phyloP scores from a whole-genome alignment of 1,284 basidiomycete species.

The Meripilus lineatus region DNA sequence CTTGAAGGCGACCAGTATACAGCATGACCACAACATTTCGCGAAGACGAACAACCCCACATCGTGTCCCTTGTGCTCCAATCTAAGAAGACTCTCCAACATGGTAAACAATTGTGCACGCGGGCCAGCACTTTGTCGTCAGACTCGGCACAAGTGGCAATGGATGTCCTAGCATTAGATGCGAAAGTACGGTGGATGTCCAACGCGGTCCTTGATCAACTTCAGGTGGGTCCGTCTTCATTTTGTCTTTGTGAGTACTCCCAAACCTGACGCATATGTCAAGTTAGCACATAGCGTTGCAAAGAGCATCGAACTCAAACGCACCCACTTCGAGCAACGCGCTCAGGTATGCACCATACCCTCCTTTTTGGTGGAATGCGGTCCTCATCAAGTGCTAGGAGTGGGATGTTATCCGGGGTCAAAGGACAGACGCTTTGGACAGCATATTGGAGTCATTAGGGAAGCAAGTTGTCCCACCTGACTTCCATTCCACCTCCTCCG shows the following conservation, averaged over 20 bases:
- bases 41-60: constrained; percentile 33
- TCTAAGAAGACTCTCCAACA: constrained; percentile 77
- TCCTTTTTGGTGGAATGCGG: neutral
- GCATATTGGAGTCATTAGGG: constrained; percentile 65
- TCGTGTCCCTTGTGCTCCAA: constrained; percentile 69
- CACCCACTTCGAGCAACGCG: constrained; percentile 48
- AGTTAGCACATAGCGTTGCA: constrained; percentile 69
- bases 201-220: constrained; percentile 71
- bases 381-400: constrained; percentile 36
- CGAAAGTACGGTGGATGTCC: constrained; percentile 70
- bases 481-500: constrained; percentile 60
- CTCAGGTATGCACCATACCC: constrained; percentile 43
- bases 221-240: constrained; percentile 39
- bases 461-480: constrained; percentile 68
- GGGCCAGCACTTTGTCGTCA: constrained; percentile 54
- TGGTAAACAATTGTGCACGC: constrained; percentile 66
- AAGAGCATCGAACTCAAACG: constrained; percentile 71
- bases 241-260: neutral
- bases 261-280: constrained; percentile 8
- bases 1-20: too few relatives aligned
- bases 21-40: too few relatives aligned
- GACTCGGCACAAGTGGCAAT: constrained; percentile 57
- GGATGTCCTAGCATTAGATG: constrained; percentile 70
- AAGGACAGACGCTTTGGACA: constrained; percentile 57
- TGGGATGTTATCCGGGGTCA: constrained; percentile 62